Evolutionary conservation across 768 basidiomycete genomes (phyloP), one percentile per base, ranked within the genome.

Genomic region (Thelephora ganbajun): DNA sequence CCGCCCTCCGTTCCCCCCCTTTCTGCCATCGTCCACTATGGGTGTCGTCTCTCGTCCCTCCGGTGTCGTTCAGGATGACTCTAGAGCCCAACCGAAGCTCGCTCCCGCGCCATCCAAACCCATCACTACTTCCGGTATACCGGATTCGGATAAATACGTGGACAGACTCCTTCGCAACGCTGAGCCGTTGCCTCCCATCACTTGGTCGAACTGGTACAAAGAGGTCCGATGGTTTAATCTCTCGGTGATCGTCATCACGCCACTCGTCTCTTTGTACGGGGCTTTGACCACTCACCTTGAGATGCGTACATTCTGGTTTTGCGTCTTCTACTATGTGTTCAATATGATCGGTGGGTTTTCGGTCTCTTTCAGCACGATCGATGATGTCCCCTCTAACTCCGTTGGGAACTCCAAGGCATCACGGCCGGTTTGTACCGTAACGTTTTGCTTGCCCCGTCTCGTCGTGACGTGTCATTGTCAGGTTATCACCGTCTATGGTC

Each of bases 171-270:
- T 41, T 14, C 16, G 39, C 16, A 14, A 41, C 16, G 22, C 39
- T 41, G 9, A 16, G 11, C 39, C 39, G 9, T 65, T 79, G 50
- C 79, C 79, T 11, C 58, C 65, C 20, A 70, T 77, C 51, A 68
- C 63, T 18, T 41, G 39, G 39, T 41, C 39, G 18, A 41, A 41
- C 39, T 41, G 16, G 16, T 22, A 41, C 48, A 49, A n/a, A 46
- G 73, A 77, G 3, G 60, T 86, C 43, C 73, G 75, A 51, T 88
- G 86, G 84, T 83, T 90, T 68, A 89, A 85, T 56, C 68, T 88
- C 56, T 62, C 69, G 20, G 70, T 85, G 33, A 66, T 92, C 41
- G 74, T 79, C 41, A 50, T 81, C 52, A 84, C 87, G 0, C 90
- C 92, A 7, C 64, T 71, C 9, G 54, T 91, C 48, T 73, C 83